Conservation (phyloP, 805 yeast species). For the Jamesozyma jinghongensis region DNA sequence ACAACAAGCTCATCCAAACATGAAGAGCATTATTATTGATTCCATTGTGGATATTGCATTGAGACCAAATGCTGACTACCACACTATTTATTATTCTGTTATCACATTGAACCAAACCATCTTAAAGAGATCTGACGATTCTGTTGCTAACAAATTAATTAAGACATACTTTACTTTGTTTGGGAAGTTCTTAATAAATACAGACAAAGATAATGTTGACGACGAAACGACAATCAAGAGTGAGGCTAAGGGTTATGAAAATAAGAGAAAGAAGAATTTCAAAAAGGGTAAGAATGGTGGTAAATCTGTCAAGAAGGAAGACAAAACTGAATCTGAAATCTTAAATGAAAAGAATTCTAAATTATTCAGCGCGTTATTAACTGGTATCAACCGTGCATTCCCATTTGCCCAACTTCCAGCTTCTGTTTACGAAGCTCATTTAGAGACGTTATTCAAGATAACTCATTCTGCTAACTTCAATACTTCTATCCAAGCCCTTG, state of each 20-base stretch:
- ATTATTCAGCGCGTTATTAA: conserved; percentile 78
- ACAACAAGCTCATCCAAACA: conserved; percentile 90
- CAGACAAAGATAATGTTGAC: conserved; percentile 43
- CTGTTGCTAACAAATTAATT: conserved; percentile 74
- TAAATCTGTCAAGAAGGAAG: conserved; percentile 51
- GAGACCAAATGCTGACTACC: conserved; percentile 69
- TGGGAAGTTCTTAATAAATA: conserved; percentile 68
- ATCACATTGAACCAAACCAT: conserved; percentile 90
- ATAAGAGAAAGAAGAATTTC: conserved; percentile 64
- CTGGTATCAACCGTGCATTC: conserved; percentile 94
- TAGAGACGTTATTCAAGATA: conserved; percentile 77
- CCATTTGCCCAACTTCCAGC: conserved; percentile 77
- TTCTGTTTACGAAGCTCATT: conserved; percentile 61
- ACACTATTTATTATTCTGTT: conserved; percentile 79
- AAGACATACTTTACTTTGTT: conserved; percentile 80
- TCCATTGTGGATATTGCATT: conserved; percentile 74
- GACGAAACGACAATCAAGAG: conserved; percentile 29
- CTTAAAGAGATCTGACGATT: conserved; percentile 64
- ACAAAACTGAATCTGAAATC: conserved; percentile 54
- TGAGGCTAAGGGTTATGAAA: conserved; percentile 36
- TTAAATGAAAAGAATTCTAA: conserved; percentile 74
- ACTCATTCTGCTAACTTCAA: conserved; percentile 92
- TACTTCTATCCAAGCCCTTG: conserved; percentile 87
- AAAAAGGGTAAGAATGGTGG: conserved; percentile 88
- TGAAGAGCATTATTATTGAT: conserved; percentile 76